phyloP scores from a whole-genome alignment of 2,329 filamentous ascomycete genomes.

The Calycina marina region DNA sequence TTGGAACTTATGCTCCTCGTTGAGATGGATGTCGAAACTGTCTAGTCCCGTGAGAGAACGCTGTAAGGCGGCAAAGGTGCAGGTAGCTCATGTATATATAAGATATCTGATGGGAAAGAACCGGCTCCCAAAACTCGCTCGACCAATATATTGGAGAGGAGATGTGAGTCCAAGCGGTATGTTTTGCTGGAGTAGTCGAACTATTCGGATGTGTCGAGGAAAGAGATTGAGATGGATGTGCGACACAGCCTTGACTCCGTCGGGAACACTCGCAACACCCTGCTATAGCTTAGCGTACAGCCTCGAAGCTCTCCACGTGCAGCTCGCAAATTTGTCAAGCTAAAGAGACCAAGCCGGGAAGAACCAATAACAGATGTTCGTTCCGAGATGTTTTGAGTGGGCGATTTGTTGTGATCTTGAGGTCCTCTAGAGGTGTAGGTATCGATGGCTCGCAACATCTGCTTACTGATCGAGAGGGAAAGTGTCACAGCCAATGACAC shows the following conservation, averaged over 20 bases:
- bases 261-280: conserved; percentile 21
- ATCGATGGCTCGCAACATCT: conserved; percentile 11
- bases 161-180: conserved; percentile 5
- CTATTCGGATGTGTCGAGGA: conserved; percentile 14
- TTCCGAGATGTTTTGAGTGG: conserved; percentile 16
- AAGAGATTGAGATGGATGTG: conserved; percentile 16
- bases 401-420: too few species aligned
- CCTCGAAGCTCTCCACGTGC: conserved; percentile 18
- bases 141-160: too few species aligned
- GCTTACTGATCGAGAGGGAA: conserved; percentile 12
- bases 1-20: neutral
- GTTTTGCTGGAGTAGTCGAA: conserved; percentile 9
- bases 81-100: conserved; percentile 14
- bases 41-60: conserved; percentile 14
- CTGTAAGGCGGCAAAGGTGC: conserved; percentile 17
- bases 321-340: conserved; percentile 15
- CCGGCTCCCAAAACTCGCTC: too few species aligned
- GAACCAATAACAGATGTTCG: conserved; percentile 13
- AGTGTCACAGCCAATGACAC: conserved; percentile 11
- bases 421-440: conserved; percentile 13
- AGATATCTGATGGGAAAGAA: conserved; percentile 12
- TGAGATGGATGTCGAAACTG: conserved; percentile 10
- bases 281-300: conserved; percentile 19
- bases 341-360: conserved; percentile 16
- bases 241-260: conserved; percentile 23